Percentiles rank a stretch among this genome's conserved stretches.
Evolutionary conservation across 257 asterid species (phyloP).

Genomic region (Nicotiana noctiflora): DNA sequence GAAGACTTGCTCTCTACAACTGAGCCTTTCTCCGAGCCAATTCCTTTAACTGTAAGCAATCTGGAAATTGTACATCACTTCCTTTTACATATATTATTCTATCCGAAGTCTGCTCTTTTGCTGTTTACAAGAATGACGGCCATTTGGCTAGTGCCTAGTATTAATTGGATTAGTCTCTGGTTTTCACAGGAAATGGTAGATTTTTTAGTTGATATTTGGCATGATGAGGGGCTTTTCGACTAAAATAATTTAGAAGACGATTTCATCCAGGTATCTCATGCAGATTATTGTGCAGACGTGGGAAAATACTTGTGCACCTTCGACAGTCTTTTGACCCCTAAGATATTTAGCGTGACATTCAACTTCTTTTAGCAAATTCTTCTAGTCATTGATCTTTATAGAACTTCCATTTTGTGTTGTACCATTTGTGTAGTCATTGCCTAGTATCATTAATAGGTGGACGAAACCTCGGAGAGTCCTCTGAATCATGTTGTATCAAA

Average conservation of each 20-base stretch:
- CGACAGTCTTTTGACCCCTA: neutral
- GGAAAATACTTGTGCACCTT: neutral
- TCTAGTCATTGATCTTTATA: constrained; percentile 9
- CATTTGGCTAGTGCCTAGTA: neutral
- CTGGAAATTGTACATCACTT: neutral
- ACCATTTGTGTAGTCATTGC: neutral
- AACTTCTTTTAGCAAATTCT: neutral
- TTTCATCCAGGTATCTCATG: constrained; percentile 12
- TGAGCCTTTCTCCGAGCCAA: constrained; percentile 61
- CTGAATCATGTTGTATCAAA: constrained; percentile 2
- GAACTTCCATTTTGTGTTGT: neutral
- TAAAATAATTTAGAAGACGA: constrained; percentile 18
- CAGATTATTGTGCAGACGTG: neutral
- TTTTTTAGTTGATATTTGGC: constrained; percentile 88
- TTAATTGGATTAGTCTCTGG: constrained; percentile 4
- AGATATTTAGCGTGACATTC: constrained; percentile 10
- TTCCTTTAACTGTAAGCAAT: constrained; percentile 70
- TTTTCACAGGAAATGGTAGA: constrained; percentile 85
- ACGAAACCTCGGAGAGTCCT: neutral
- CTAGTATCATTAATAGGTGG: neutral
- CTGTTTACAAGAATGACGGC: neutral
- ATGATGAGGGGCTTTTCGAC: constrained; percentile 81
- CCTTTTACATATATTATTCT: neutral
- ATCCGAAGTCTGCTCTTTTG: neutral
- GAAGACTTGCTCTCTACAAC: constrained; percentile 82